phyloP scores from a whole-genome alignment of 768 basidiomycete genomes.

The Galerina sulciceps region DNA sequence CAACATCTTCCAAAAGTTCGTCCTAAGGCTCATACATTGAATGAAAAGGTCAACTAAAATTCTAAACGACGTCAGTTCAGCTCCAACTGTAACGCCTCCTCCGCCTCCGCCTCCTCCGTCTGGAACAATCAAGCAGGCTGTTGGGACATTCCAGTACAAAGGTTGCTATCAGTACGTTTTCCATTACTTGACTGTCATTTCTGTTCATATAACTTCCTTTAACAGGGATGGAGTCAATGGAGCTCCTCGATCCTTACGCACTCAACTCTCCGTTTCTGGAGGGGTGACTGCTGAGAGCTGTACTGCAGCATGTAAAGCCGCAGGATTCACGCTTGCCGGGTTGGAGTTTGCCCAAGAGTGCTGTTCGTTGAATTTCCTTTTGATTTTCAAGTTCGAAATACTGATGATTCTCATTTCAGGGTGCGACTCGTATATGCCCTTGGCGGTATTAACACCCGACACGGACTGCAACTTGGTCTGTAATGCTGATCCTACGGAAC shows the following conservation, averaged over 20 bases:
- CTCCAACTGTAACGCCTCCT: not conserved
- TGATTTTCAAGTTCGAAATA: not conserved
- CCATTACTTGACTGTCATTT: not conserved
- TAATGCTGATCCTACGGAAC: constrained; percentile 43
- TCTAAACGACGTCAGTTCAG: not conserved
- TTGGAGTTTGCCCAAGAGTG: constrained; percentile 47
- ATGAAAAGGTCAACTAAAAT: no score
- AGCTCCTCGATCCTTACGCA: constrained; percentile 11
- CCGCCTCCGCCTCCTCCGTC: constrained; percentile 3
- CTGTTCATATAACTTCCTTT: not conserved
- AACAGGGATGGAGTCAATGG: constrained; percentile 3
- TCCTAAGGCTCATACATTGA: no score
- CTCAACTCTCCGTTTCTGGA: constrained; percentile 11
- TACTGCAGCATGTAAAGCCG: constrained; percentile 15
- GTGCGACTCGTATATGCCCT: constrained; percentile 41
- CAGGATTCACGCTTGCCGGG: constrained; percentile 48
- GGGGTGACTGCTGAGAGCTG: constrained; percentile 14
- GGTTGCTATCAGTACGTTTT: not conserved
- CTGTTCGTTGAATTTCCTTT: constrained; percentile 13
- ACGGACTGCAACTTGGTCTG: constrained; percentile 48
- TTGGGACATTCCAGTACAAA: not conserved
- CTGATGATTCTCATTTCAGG: constrained; percentile 28
- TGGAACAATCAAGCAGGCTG: not conserved
- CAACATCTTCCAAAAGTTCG: constrained; percentile 13
- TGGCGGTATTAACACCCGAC: constrained; percentile 9